These are phyloP conservation scores for Albugo laibachii DNA, from an alignment of 352 stramenopile species.

Conservation along the genomic window DNA sequence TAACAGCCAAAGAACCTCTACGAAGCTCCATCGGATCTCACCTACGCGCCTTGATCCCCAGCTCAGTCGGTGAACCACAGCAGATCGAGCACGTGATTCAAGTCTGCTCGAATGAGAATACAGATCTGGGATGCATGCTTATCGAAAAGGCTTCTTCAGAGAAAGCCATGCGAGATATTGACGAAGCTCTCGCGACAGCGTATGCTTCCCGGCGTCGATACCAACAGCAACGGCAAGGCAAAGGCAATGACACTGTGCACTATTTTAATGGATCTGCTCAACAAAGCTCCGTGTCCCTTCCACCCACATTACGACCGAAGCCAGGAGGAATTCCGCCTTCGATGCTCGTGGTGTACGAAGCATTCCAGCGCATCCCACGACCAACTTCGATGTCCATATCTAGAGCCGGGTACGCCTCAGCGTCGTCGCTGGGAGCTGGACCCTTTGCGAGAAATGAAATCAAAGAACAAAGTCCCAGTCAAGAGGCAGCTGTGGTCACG, in stretches of 20 bases:
- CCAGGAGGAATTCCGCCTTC: constrained; percentile 78
- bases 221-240: constrained; percentile 77
- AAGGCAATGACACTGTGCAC: constrained; percentile 38
- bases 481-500: constrained; percentile 18
- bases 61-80: constrained; percentile 64
- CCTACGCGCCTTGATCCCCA: constrained; percentile 83
- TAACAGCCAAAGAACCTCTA: constrained; percentile 95
- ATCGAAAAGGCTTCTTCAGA: constrained; percentile 99
- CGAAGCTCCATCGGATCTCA: constrained; percentile 95
- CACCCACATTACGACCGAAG: constrained; percentile 89
- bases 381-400: constrained; percentile 77
- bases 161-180: constrained; percentile 96
- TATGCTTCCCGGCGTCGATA: constrained; percentile 71
- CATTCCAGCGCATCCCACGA: constrained; percentile 90
- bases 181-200: constrained; percentile 82
- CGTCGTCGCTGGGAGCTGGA: constrained; percentile 1
- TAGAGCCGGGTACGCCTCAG: constrained; percentile 15
- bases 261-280: constrained; percentile 58
- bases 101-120: constrained; percentile 95
- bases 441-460: constrained; percentile 21
- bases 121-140: constrained; percentile 97
- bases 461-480: constrained; percentile 2
- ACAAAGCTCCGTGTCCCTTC: constrained; percentile 61
- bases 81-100: constrained; percentile 95
- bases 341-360: constrained; percentile 95